Conservation (phyloP, 331 rosid species). For the Quercus phellos region DNA sequence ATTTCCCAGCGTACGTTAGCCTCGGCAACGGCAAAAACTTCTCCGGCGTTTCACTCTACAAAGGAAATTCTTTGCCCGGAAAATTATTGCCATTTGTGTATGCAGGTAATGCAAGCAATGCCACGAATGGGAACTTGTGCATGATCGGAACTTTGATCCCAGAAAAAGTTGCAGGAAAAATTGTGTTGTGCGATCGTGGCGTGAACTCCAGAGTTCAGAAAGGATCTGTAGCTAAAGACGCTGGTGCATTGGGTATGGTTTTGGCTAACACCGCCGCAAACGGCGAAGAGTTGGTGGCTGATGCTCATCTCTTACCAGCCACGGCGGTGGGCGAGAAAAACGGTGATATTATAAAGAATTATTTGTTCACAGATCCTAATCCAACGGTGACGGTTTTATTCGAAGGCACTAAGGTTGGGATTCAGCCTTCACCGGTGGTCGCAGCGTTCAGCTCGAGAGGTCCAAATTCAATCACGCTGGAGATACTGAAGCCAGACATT, state of each 20-base stretch:
- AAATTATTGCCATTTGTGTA: conserved; percentile 39
- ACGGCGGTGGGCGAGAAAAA: conserved; percentile 43
- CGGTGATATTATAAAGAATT: conserved; percentile 38
- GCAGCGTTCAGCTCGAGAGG: conserved; percentile 79
- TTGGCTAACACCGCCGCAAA: conserved; percentile 36
- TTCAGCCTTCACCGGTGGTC: conserved; percentile 68
- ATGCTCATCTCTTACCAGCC: conserved; percentile 58
- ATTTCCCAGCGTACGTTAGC: conserved; percentile 52
- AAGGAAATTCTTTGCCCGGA: conserved; percentile 27
- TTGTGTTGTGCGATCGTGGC: conserved; percentile 75
- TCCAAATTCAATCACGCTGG: conserved; percentile 47
- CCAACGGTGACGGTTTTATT: conserved; percentile 45
- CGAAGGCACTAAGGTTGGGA: conserved; percentile 51
- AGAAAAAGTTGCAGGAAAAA: conserved; percentile 54
- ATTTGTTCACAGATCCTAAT: conserved; percentile 32
- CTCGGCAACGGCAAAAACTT: conserved; percentile 62
- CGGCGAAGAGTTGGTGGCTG: conserved; percentile 64
- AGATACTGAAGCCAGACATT: conserved; percentile 66
- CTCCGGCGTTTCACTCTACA: conserved; percentile 58
- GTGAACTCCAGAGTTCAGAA: conserved; percentile 36
- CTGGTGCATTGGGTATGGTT: conserved; percentile 80
- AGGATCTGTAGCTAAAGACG: conserved; percentile 54
- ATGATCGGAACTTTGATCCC: conserved; percentile 40
- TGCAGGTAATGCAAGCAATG: conserved; percentile 52
- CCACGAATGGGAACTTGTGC: conserved; percentile 35